These are phyloP conservation scores for Conoideocrella luteorostrata DNA, from an alignment of 2,329 filamentous ascomycete genomes.

Conservation along the genomic window DNA sequence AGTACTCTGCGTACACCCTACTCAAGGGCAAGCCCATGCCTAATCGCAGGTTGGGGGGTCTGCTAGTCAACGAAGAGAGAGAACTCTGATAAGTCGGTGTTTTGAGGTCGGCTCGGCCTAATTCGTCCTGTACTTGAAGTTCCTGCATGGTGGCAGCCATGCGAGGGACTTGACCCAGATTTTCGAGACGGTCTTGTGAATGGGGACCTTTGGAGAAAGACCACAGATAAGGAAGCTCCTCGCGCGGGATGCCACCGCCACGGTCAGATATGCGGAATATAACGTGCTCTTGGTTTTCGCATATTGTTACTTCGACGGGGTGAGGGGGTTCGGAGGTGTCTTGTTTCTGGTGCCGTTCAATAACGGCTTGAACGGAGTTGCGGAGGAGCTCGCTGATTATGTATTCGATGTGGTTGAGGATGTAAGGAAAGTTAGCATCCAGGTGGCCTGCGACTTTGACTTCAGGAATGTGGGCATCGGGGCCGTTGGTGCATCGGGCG, in stretches of 20 bases:
- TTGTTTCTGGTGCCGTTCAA: slow-evolving; percentile 60
- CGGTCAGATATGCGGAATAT: slow-evolving; percentile 95
- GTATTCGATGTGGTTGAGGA: slow-evolving; percentile 92
- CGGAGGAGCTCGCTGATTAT: slow-evolving; percentile 91
- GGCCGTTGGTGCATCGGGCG: slow-evolving; percentile 67
- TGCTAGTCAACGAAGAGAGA: slow-evolving; percentile 69
- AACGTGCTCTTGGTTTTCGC: slow-evolving; percentile 88
- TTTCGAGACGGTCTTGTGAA: slow-evolving; percentile 69
- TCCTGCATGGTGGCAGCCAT: slow-evolving; percentile 94
- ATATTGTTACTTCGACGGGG: slow-evolving; percentile 89
- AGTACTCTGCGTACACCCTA: slow-evolving; percentile 93
- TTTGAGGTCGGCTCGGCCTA: slow-evolving; percentile 35
- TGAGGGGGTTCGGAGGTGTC: slow-evolving; percentile 45
- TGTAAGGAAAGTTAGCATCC: slow-evolving; percentile 90
- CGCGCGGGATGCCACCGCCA: slow-evolving; percentile 82
- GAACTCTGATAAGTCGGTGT: slow-evolving; percentile 49
- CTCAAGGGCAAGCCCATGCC: slow-evolving; percentile 94
- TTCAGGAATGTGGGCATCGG: slow-evolving; percentile 65
- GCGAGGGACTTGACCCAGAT: slow-evolving; percentile 78
- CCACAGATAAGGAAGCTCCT: slow-evolving; percentile 86
- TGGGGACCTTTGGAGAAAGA: slow-evolving; percentile 92
- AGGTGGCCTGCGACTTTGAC: slow-evolving; percentile 81
- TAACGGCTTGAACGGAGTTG: slow-evolving; percentile 88
- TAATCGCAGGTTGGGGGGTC: slow-evolving; percentile 78
- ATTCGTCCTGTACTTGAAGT: slow-evolving; percentile 47